These are phyloP conservation scores for Apiospora pterosperma DNA, from an alignment of 2,329 filamentous ascomycete species.

Conservation along the genomic window DNA sequence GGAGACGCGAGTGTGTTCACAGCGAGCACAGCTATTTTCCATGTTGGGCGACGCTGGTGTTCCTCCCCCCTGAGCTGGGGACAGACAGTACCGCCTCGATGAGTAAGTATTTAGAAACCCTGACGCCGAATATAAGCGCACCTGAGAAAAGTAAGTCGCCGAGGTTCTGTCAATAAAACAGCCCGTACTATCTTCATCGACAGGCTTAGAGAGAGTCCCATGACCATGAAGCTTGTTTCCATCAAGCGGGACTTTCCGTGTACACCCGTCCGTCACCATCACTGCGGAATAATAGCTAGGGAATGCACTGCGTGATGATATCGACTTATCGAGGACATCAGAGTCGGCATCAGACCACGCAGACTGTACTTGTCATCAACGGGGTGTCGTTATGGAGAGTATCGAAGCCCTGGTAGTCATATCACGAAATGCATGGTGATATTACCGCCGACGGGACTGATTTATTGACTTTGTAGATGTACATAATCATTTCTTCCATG, in stretches of 20 bases:
- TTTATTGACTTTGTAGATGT: background rate
- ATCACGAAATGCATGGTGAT: background rate
- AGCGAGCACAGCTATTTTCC: background rate
- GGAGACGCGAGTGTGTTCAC: background rate
- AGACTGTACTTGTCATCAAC: background rate
- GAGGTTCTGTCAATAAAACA: no score
- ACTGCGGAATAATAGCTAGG: no score
- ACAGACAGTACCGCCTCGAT: background rate
- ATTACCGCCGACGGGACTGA: background rate
- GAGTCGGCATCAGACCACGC: background rate
- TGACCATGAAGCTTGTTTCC: background rate
- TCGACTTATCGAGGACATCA: background rate
- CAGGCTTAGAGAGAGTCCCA: background rate
- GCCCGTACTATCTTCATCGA: background rate
- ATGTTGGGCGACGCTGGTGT: no score
- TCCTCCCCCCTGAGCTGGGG: no score
- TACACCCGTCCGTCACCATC: no score
- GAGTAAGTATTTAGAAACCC: no score
- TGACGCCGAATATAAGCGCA: background rate
- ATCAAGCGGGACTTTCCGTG: no score
- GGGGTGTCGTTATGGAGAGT: background rate
- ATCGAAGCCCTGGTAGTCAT: background rate
- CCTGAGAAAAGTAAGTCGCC: background rate
- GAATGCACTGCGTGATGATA: background rate
- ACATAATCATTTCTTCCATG: no score